Evolutionary conservation across 208 protist species (phyloP), one percentile per base, ranked within the genome.

Genomic region (Angomonas ambiguus): DNA sequence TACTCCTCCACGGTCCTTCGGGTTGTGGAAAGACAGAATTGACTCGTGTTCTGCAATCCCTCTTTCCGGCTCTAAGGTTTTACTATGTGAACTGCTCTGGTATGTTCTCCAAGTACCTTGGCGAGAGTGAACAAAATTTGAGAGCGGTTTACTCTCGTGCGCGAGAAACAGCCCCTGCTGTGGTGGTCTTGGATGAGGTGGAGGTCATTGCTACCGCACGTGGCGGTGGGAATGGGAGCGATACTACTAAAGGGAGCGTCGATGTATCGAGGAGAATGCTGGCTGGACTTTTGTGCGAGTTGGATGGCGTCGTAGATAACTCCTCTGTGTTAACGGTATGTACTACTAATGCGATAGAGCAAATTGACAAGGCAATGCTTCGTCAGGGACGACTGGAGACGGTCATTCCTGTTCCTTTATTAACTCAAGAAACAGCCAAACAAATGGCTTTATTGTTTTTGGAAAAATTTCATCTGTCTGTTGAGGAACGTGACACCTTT

Each of bases 271-370:
- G 67, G 27, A 86, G 97, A 31, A 97, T 98, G 71, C 75, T 99
- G 13, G 96, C 96, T 1, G 93, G 96, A 2, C 82, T 99, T 25
- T 74, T 99, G 2, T 99, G 97, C 70, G 98, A 99, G 77, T 80
- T 99, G 68, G 98, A 99, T 77, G 98, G 98, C 22, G 71, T 99
- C n/a, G 78, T 84, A 34, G 83, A 88, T 30, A 89, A 82, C 64
- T 81, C 72, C n/a, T 80, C 83, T 30, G 90, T 98, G 2, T 70
- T 99, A 18, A 94, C 97, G 22, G 85, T 99, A 20, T 91, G 76
- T 55, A 83, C 83, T 20, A 95, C 91, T 0, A 95, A 85, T 64
- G 68, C 74, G 27, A 86, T 88, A 28, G 59, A 77, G n/a, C 78
- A 84, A 56, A 71, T 97, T 34, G 98, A 99, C 69, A 59, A 71